Conservation (phyloP, 2,329 filamentous ascomycete genomes). For the Aspergillus phoenicis region DNA sequence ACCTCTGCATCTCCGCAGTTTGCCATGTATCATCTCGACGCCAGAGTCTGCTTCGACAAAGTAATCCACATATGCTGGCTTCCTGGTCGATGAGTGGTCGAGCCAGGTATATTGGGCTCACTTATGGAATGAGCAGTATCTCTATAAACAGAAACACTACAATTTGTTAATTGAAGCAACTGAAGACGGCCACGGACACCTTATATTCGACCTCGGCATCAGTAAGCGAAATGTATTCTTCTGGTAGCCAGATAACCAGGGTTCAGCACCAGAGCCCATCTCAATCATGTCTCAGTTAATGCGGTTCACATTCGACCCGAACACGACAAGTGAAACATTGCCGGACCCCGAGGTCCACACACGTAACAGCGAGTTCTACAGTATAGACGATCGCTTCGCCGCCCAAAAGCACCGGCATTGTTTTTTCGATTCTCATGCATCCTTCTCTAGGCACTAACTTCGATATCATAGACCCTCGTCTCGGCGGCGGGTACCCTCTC, state of each 20-base stretch:
- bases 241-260: slow-evolving; percentile 45
- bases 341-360: slow-evolving; percentile 19
- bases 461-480: slow-evolving; percentile 24
- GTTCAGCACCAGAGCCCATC: slow-evolving; percentile 36
- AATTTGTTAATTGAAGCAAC: too few species aligned
- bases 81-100: too few species aligned
- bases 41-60: too few species aligned
- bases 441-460: slow-evolving; percentile 41
- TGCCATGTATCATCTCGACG: too few species aligned
- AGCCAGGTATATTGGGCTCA: too few species aligned
- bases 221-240: slow-evolving; percentile 48
- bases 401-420: slow-evolving; percentile 41
- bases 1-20: too few species aligned
- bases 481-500: slow-evolving; percentile 37
- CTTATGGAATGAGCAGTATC: too few species aligned
- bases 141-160: too few species aligned
- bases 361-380: slow-evolving; percentile 54
- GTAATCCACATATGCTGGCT: accelerated
- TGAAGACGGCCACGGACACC: slow-evolving; percentile 32
- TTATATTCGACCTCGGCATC: slow-evolving; percentile 41
- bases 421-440: slow-evolving; percentile 49
- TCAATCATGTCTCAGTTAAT: slow-evolving; percentile 28
- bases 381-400: slow-evolving; percentile 52
- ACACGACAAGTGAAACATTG: slow-evolving; percentile 26
- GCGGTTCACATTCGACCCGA: slow-evolving; percentile 32